phyloP scores from a whole-genome alignment of 768 basidiomycete species.

The Cystofilobasidium capitatum region DNA sequence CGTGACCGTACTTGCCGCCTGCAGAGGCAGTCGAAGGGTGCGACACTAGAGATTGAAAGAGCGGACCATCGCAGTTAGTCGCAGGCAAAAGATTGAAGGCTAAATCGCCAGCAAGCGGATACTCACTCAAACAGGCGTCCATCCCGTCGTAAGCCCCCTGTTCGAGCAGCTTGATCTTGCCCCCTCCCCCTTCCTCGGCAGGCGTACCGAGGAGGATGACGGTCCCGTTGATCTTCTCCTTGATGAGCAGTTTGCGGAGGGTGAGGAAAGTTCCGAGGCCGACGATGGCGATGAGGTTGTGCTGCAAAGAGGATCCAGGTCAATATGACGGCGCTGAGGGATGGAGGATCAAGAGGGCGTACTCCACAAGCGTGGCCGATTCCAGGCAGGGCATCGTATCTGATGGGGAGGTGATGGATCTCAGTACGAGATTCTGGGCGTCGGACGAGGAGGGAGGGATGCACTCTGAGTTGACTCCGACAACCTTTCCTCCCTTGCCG shows the following conservation, averaged over 20 bases:
- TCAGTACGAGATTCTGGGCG: no score
- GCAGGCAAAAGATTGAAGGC: background rate
- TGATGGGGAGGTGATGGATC: background rate
- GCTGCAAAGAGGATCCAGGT: background rate
- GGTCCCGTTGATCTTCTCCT: conserved; percentile 29
- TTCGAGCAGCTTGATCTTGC: conserved; percentile 30
- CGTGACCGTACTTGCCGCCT: background rate
- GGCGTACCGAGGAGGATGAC: conserved; percentile 33
- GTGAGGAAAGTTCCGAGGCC: conserved; percentile 31
- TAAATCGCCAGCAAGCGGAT: no score
- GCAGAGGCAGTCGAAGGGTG: background rate
- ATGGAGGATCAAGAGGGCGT: no score
- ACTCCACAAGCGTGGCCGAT: conserved; percentile 30
- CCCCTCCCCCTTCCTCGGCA: conserved; percentile 34
- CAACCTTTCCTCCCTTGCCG: conserved; percentile 20
- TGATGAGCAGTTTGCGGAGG: conserved; percentile 29
- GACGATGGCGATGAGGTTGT: conserved; percentile 33
- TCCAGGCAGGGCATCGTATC: conserved; percentile 31
- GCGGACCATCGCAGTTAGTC: no score
- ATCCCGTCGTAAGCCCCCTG: conserved; percentile 29
- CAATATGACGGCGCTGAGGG: background rate
- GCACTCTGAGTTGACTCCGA: conserved; percentile 31
- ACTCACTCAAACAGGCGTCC: conserved; percentile 33
- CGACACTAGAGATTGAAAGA: background rate
- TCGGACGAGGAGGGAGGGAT: background rate